These are phyloP conservation scores for Phytophthora melonis DNA, from an alignment of 352 stramenopile genomes.

Conservation along the genomic window DNA sequence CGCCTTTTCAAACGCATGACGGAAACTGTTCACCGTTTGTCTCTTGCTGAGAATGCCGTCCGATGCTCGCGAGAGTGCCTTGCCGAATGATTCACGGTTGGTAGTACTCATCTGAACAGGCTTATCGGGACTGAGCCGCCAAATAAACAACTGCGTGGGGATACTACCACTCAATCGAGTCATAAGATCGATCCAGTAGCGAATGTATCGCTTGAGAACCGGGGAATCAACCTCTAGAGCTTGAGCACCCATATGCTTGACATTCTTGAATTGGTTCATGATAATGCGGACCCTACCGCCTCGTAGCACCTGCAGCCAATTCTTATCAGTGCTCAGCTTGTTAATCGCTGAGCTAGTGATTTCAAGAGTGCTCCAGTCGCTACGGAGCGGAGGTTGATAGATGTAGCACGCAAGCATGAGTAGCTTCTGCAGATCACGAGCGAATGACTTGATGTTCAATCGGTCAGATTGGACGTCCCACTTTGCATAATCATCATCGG, in stretches of 20 bases:
- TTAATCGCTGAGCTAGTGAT: neutral
- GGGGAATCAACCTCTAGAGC: neutral
- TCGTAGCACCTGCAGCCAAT: slow-evolving; percentile 1
- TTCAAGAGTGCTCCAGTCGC: neutral
- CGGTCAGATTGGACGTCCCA: slow-evolving; percentile 1
- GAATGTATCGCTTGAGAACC: neutral
- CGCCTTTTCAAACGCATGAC: too few species aligned
- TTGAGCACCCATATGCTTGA: neutral
- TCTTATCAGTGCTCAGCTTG: neutral
- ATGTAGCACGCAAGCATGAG: slow-evolving; percentile 5
- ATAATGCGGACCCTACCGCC: slow-evolving; percentile 1
- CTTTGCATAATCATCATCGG: too few species aligned
- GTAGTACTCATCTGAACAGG: neutral
- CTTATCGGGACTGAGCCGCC: neutral
- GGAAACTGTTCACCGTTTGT: too few species aligned
- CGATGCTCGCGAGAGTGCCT: too few species aligned
- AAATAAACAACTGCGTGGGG: neutral
- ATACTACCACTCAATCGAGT: neutral
- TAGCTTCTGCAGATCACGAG: neutral
- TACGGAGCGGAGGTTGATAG: neutral
- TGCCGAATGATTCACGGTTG: neutral
- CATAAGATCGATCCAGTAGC: slow-evolving; percentile 5
- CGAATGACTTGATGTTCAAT: neutral
- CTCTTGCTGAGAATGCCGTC: too few species aligned
- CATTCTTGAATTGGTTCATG: slow-evolving; percentile 1